Conservation (phyloP, 805 yeast species). For the Ogataea kodamae region DNA sequence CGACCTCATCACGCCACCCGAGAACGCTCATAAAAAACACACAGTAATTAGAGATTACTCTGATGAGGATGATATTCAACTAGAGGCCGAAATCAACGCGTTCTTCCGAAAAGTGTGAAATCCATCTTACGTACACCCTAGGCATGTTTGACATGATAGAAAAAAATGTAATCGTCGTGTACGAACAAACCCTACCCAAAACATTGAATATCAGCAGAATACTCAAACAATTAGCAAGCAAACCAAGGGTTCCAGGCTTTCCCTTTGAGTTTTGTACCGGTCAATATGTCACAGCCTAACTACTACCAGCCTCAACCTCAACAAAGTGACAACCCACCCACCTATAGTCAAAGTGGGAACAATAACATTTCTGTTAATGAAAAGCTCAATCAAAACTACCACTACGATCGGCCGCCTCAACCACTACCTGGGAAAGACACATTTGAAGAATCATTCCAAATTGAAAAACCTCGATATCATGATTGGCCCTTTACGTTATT, state of each 20-base stretch:
- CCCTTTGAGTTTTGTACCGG: too few relatives aligned
- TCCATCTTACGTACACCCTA: too few relatives aligned
- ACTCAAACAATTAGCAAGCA: too few relatives aligned
- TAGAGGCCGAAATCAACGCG: constrained; percentile 13
- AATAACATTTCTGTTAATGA: constrained; percentile 13
- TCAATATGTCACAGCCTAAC: constrained; percentile 4
- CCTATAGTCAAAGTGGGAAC: constrained; percentile 13
- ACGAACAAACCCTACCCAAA: too few relatives aligned
- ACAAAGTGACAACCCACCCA: constrained; percentile 13
- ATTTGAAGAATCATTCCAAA: constrained; percentile 67
- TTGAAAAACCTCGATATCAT: constrained; percentile 57
- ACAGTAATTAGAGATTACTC: too few relatives aligned
- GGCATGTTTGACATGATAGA: too few relatives aligned
- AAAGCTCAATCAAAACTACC: constrained; percentile 15
- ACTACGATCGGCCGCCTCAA: constrained; percentile 25
- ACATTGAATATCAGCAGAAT: constrained; percentile 4
- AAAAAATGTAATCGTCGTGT: too few relatives aligned
- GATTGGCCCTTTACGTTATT: constrained; percentile 70
- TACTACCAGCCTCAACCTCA: constrained; percentile 16
- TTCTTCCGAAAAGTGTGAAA: constrained; percentile 5
- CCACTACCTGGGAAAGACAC: constrained; percentile 35
- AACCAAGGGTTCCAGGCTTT: too few relatives aligned
- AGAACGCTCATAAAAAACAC: too few relatives aligned
- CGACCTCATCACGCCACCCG: constrained; percentile 17
- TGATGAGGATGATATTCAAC: constrained; percentile 12